These are phyloP conservation scores for Trichoderma brevicompactum DNA, from an alignment of 2,329 filamentous ascomycete species.

Conservation along the genomic window DNA sequence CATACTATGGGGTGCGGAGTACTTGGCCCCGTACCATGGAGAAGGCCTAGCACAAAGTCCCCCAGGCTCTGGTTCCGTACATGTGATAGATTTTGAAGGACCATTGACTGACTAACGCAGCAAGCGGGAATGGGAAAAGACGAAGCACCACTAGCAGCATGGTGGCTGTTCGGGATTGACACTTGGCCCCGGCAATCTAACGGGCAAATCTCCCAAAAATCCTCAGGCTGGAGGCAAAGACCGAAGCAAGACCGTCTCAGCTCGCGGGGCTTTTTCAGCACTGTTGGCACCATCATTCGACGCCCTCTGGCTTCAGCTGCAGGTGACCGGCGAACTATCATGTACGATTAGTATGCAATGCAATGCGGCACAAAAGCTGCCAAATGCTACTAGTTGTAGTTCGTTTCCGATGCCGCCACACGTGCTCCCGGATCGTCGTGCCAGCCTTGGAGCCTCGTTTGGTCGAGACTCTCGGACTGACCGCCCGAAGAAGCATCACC, in stretches of 20 bases:
- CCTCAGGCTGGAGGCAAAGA: not conserved
- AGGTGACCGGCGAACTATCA: too few relatives aligned
- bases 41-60: conserved; percentile 2
- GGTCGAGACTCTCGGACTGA: not conserved
- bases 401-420: not conserved
- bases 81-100: not conserved
- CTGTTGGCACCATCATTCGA: too few relatives aligned
- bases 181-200: not conserved
- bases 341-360: too few relatives aligned
- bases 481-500: not conserved
- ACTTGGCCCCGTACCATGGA: not conserved
- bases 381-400: not conserved
- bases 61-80: not conserved
- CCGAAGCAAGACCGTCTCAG: not conserved
- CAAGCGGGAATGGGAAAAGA: not conserved
- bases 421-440: not conserved
- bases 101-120: not conserved
- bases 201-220: not conserved
- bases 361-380: not conserved
- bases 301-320: not conserved
- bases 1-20: conserved; percentile 11
- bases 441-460: not conserved
- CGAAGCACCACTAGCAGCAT: not conserved
- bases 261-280: too few relatives aligned
- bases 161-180: not conserved